Conservation (phyloP, 805 yeast species). For the Candida sanyiensis region DNA sequence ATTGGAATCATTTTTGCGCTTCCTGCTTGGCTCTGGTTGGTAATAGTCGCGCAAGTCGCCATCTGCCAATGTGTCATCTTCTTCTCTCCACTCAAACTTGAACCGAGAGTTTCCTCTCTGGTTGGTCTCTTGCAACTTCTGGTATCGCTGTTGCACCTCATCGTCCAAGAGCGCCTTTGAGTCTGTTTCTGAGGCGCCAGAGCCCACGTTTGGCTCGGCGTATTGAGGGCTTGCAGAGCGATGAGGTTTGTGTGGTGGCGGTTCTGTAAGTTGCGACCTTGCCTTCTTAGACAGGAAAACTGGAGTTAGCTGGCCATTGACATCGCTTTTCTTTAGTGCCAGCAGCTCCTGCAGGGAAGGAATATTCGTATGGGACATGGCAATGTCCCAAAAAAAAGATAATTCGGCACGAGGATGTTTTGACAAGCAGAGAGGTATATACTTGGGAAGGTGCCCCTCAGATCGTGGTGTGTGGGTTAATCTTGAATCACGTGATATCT, state of each 20-base stretch:
- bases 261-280: slow-evolving; percentile 31
- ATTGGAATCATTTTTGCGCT: not conserved
- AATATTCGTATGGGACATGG: slow-evolving; percentile 25
- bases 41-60: slow-evolving; percentile 28
- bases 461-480: too few species aligned
- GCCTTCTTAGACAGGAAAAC: slow-evolving; percentile 43
- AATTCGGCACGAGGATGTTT: too few species aligned
- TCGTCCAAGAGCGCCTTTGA: slow-evolving; percentile 2
- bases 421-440: too few species aligned
- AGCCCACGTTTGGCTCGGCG: not conserved
- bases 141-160: slow-evolving; percentile 6
- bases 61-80: slow-evolving; percentile 56
- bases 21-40: not conserved
- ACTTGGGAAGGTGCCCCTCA: too few species aligned
- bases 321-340: slow-evolving; percentile 18
- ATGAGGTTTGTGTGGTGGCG: not conserved
- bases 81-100: slow-evolving; percentile 61
- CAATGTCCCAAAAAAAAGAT: slow-evolving; percentile 1
- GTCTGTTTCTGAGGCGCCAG: slow-evolving; percentile 1
- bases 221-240: not conserved
- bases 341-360: slow-evolving; percentile 34
- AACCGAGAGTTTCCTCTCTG: slow-evolving; percentile 33
- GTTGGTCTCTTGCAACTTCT: not conserved
- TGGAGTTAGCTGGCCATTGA: slow-evolving; percentile 26
- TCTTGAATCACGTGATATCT: too few species aligned